Conservation (phyloP, 148 eudicot species). For the Rhododendron ovatum region DNA sequence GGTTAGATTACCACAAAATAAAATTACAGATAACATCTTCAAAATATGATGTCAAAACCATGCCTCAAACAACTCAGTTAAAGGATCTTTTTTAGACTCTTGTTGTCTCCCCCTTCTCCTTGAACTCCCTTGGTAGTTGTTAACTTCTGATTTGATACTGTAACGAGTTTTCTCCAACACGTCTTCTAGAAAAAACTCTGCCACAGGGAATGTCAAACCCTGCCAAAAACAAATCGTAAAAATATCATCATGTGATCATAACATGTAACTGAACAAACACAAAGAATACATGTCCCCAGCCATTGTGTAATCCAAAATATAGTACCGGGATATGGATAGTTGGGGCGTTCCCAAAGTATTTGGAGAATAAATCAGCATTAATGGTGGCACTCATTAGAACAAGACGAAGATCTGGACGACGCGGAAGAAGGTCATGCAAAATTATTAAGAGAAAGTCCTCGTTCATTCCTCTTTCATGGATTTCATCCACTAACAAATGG, state of each 20-base stretch:
- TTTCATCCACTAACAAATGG: constrained; percentile 96
- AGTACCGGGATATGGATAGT: constrained; percentile 85
- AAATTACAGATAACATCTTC: not conserved
- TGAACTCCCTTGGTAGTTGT: constrained; percentile 51
- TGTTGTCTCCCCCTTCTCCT: constrained; percentile 62
- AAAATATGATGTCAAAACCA: constrained; percentile 14
- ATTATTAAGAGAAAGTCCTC: constrained; percentile 93
- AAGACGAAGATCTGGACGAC: constrained; percentile 81
- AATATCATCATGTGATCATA: constrained; percentile 1
- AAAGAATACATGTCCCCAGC: constrained; percentile 5
- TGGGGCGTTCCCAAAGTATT: constrained; percentile 86
- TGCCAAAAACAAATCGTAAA: constrained; percentile 17
- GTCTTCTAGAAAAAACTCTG: constrained; percentile 84
- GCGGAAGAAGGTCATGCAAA: constrained; percentile 85
- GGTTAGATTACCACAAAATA: not conserved
- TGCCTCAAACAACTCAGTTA: constrained; percentile 80
- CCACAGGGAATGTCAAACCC: constrained; percentile 87
- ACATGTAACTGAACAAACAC: not conserved
- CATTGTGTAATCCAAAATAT: constrained; percentile 2
- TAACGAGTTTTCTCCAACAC: constrained; percentile 85
- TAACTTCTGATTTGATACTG: constrained; percentile 46
- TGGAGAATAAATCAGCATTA: constrained; percentile 87
- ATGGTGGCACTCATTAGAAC: constrained; percentile 98
- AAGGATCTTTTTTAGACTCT: constrained; percentile 76
- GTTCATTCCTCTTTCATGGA: constrained; percentile 98